Evolutionary conservation across 148 eudicot species (phyloP), one percentile per base, ranked within the genome.

Genomic region (Rheum nobile): DNA sequence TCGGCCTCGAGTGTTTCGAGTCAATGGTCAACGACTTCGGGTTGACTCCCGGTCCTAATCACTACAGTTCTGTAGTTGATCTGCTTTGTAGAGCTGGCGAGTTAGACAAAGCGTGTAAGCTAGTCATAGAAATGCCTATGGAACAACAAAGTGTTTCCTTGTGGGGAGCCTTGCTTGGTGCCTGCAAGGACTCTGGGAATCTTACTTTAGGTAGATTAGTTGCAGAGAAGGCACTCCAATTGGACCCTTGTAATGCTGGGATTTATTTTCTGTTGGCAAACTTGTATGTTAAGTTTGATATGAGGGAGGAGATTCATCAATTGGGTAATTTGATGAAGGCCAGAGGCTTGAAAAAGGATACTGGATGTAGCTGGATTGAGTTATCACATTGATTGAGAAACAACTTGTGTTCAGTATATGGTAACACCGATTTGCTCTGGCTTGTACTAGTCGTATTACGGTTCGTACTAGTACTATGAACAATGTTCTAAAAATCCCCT

Each of bases 71-170:
- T 80, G 70, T 89, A 21, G 77, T 88, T 72, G 90, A 88, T 82
- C 75, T 89, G 81, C 88, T 91, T 68, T 88, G 92, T 75, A 80
- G 90, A 59, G 89, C 92, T 34, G 97, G 95, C 39, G 92, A 91
- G 76, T 75, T 88, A 76, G 94, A 88, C 26, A 89, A 80, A 79
- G 97, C 92, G 8, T 82, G 86, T 83, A 80, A 77, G 72, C 41
- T 89, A n/a, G 78, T 91, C 29, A 75, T 71, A 71, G 85, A 80
- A 68, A 78, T 89, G 80, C 79, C 86, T 8, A 6, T 38, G 74
- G 74, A 38, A 71, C 76, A 38, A 8, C 71, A 37, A 48, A 78
- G 73, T 55, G 86, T 88, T 42, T 78, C 92, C 5, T 78, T 85
- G 81, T 91, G 92, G 90, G 92, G 94, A 13, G 79, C 95, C 19